Evolutionary conservation across 2,329 filamentous ascomycete species (phyloP).

Genomic region (Calycina herbarum): DNA sequence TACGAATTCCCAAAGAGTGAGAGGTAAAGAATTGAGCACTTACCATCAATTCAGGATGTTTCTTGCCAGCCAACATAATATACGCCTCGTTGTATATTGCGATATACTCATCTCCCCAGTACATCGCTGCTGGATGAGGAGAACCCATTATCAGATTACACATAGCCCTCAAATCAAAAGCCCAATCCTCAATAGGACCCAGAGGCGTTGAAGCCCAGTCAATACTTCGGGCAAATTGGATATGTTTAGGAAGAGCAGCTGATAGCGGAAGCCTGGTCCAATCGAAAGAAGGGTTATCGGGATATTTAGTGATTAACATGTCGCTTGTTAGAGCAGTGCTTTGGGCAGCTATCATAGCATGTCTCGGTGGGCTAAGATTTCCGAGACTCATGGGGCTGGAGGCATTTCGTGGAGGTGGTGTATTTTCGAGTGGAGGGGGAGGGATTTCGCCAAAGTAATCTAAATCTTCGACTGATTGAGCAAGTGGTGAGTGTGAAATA

Average conservation of each 20-base stretch:
- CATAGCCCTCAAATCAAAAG: slow-evolving; percentile 70
- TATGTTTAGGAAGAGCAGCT: slow-evolving; percentile 65
- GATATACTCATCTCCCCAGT: slow-evolving; percentile 72
- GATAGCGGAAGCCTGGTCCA: slow-evolving; percentile 73
- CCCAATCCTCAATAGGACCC: slow-evolving; percentile 75
- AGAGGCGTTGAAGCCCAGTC: slow-evolving; percentile 74
- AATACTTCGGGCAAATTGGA: slow-evolving; percentile 68
- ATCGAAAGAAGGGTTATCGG: slow-evolving; percentile 58
- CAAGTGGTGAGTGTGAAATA: slow-evolving; percentile 14
- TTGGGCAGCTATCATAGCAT: slow-evolving; percentile 25
- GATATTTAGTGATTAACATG: slow-evolving; percentile 20
- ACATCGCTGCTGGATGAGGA: slow-evolving; percentile 73
- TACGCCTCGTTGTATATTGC: slow-evolving; percentile 75
- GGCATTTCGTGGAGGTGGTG: slow-evolving; percentile 7
- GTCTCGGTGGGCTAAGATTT: slow-evolving; percentile 16
- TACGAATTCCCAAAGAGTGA: background rate
- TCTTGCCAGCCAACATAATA: slow-evolving; percentile 69
- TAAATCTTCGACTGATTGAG: slow-evolving; percentile 21
- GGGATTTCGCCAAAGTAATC: slow-evolving; percentile 35
- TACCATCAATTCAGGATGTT: slow-evolving; percentile 71
- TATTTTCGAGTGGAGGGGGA: background rate
- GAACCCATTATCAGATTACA: slow-evolving; percentile 80
- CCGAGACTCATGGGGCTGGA: slow-evolving; percentile 15
- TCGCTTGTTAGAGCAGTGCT: slow-evolving; percentile 15
- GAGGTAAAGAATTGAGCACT: background rate